These are phyloP conservation scores for Sordariomycetes sp. DNA, from an alignment of 2,329 filamentous ascomycete genomes.

Conservation along the genomic window DNA sequence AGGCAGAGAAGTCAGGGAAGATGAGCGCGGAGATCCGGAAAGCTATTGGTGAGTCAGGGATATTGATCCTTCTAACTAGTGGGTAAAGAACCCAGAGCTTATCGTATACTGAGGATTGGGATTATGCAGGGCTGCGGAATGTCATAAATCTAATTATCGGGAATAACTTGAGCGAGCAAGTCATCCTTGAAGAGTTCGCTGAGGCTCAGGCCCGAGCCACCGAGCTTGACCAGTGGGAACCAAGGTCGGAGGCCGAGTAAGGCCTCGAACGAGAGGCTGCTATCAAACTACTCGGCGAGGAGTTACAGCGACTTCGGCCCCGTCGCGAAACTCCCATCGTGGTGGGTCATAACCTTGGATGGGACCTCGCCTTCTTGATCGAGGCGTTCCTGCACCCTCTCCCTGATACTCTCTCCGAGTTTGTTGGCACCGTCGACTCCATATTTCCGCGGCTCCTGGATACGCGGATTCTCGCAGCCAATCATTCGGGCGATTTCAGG, in stretches of 20 bases:
- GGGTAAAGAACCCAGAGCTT: not conserved
- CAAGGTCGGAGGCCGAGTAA: not conserved
- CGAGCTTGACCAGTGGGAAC: constrained; percentile 8
- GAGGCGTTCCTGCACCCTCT: constrained; percentile 45
- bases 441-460: constrained; percentile 38
- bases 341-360: constrained; percentile 53
- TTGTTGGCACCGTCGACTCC: constrained; percentile 31
- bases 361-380: constrained; percentile 51
- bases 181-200: not conserved
- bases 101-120: not conserved
- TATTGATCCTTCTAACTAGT: not conserved
- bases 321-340: constrained; percentile 19
- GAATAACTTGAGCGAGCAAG: not conserved
- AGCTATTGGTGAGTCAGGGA: not conserved
- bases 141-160: not conserved
- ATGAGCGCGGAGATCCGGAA: not conserved
- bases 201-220: not conserved
- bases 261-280: not conserved
- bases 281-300: not conserved
- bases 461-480: constrained; percentile 45
- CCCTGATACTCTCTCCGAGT: constrained; percentile 38
- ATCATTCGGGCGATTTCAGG: constrained; percentile 9
- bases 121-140: not conserved
- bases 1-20: not conserved
- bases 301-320: not conserved